Evolutionary conservation across 2,329 filamentous ascomycete genomes (phyloP).

Genomic region (Fusarium secorum): DNA sequence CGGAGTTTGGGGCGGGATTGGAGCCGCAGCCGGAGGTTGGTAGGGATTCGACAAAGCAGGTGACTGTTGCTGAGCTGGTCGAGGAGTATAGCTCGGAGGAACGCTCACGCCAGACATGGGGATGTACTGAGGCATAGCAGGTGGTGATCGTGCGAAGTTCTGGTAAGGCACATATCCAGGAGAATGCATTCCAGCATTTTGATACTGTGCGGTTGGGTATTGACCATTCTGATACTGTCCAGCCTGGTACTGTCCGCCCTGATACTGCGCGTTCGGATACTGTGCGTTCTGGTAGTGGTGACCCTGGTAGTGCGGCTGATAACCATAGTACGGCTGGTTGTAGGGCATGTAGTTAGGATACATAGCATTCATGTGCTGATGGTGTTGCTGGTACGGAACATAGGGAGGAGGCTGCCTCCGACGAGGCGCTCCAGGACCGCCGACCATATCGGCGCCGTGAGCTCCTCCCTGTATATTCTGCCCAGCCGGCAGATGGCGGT

Average conservation of each 20-base stretch:
- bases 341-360: slow-evolving; percentile 64
- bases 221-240: slow-evolving; percentile 55
- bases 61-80: slow-evolving; percentile 55
- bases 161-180: slow-evolving; percentile 54
- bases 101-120: slow-evolving; percentile 59
- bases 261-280: slow-evolving; percentile 39
- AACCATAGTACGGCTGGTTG: slow-evolving; percentile 57
- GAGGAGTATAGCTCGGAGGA: slow-evolving; percentile 57
- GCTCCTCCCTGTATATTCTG: slow-evolving; percentile 64
- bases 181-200: slow-evolving; percentile 50
- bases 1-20: slow-evolving; percentile 59
- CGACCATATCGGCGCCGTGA: slow-evolving; percentile 47
- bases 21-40: slow-evolving; percentile 59
- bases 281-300: slow-evolving; percentile 42
- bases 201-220: slow-evolving; percentile 38
- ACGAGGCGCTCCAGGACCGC: slow-evolving; percentile 50
- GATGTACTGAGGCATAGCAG: slow-evolving; percentile 63
- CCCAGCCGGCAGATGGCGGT: slow-evolving; percentile 79
- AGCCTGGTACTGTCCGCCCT: slow-evolving; percentile 29
- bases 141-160: slow-evolving; percentile 58
- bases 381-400: slow-evolving; percentile 38
- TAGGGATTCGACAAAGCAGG: slow-evolving; percentile 65
- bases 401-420: slow-evolving; percentile 50
- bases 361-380: slow-evolving; percentile 56
- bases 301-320: slow-evolving; percentile 62